Conservation (phyloP, 176 grass and related monocot species). For the Melocanna baccifera region DNA sequence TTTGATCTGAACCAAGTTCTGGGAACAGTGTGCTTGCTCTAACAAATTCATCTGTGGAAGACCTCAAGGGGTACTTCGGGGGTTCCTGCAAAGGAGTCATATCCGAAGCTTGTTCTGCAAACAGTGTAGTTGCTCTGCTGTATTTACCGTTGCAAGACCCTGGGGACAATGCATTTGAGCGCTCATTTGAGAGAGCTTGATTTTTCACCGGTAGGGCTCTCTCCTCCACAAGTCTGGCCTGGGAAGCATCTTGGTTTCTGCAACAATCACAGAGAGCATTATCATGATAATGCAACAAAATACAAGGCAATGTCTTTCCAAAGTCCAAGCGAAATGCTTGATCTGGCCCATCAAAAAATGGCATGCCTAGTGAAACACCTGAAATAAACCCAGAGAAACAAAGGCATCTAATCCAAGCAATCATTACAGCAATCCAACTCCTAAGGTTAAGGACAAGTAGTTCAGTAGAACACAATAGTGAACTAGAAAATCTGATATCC, state of each 20-base stretch:
- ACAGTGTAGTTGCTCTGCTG: neutral
- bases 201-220: constrained; percentile 16
- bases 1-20: constrained; percentile 14
- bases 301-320: neutral
- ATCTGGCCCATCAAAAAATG: neutral
- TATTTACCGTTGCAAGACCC: neutral
- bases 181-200: constrained; percentile 6
- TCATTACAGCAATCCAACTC: neutral
- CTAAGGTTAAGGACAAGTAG: neutral
- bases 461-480: neutral
- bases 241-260: constrained; percentile 33
- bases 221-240: constrained; percentile 11
- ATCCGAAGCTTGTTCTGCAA: constrained; percentile 4
- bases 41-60: constrained; percentile 37
- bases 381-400: neutral
- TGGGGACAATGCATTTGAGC: constrained; percentile 5
- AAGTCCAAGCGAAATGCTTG: neutral
- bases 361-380: neutral
- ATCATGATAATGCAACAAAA: neutral
- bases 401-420: neutral
- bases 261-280: neutral
- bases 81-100: neutral
- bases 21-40: constrained; percentile 28
- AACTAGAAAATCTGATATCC: neutral
- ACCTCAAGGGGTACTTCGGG: neutral